Evolutionary conservation across 2,329 filamentous ascomycete genomes (phyloP).

Genomic region (Aspergillus ochraceoroseus): DNA sequence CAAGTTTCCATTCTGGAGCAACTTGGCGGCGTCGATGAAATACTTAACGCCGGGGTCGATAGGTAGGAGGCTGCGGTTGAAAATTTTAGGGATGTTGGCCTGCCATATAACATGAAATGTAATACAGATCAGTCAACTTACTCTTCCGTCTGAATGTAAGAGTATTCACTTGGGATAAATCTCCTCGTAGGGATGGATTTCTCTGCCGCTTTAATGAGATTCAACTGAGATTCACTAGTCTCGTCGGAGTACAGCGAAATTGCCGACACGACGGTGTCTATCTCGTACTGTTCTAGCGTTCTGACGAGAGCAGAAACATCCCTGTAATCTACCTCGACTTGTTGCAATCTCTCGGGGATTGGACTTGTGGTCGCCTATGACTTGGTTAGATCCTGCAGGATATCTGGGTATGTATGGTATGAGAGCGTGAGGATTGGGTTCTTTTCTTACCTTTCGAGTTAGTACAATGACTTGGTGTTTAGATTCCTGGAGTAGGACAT

Average conservation of each 20-base stretch:
- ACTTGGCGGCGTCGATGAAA: constrained; percentile 27
- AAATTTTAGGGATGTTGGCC: neutral
- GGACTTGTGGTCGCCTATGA: neutral
- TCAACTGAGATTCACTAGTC: constrained; percentile 36
- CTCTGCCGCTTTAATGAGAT: constrained; percentile 45
- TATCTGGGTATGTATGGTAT: too few relatives aligned
- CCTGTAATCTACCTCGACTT: constrained; percentile 33
- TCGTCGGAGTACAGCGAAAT: constrained; percentile 33
- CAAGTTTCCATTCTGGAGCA: constrained; percentile 33
- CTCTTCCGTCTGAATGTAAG: constrained; percentile 32
- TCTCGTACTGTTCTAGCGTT: constrained; percentile 35
- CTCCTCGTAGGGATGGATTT: constrained; percentile 37
- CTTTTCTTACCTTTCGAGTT: constrained; percentile 36
- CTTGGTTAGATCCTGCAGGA: too few relatives aligned
- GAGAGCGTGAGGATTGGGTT: too few relatives aligned
- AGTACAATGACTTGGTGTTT: constrained; percentile 42
- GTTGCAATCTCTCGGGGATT: constrained; percentile 12
- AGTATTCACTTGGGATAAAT: constrained; percentile 46
- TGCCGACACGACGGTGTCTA: constrained; percentile 46
- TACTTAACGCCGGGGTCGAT: constrained; percentile 32
- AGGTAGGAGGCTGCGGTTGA: constrained; percentile 21
- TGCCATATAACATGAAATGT: too few relatives aligned
- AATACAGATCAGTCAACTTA: too few relatives aligned
- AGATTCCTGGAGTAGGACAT: constrained; percentile 35
- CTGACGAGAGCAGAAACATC: constrained; percentile 27